Conservation (phyloP, 192 early-diverging fungal genomes). For the Rhizoclosmatium globosum region DNA sequence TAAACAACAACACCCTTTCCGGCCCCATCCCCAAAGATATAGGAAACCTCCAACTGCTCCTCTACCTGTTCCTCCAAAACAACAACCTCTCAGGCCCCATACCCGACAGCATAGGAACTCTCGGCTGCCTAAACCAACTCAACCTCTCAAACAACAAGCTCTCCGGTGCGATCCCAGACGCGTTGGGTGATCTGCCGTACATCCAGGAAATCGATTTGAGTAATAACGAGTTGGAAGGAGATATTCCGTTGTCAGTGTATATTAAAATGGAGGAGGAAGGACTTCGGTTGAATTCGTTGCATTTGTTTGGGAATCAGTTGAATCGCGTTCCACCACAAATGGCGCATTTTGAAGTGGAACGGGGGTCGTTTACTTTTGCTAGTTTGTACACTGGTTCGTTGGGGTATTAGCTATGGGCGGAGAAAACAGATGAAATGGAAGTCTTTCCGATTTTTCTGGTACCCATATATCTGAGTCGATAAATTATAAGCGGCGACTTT, state of each 20-base stretch:
- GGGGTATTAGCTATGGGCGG: too few relatives aligned
- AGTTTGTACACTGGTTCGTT: not conserved
- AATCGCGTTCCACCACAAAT: not conserved
- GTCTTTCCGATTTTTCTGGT: too few relatives aligned
- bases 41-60: not conserved
- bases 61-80: not conserved
- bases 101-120: not conserved
- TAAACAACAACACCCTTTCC: not conserved
- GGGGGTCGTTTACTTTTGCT: not conserved
- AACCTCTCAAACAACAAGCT: slow-evolving; percentile 1
- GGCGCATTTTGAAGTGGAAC: not conserved
- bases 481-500: too few relatives aligned
- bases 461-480: too few relatives aligned
- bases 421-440: too few relatives aligned
- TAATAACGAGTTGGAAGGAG: not conserved
- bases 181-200: not conserved
- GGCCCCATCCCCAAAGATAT: not conserved
- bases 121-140: not conserved
- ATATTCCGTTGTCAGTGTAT: not conserved
- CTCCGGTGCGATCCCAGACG: not conserved
- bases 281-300: not conserved
- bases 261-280: slow-evolving; percentile 2
- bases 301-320: slow-evolving; percentile 4
- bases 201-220: not conserved
- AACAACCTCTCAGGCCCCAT: not conserved